phyloP scores from a whole-genome alignment of 2,329 filamentous ascomycete species.

The Aspergillus tubingensis region DNA sequence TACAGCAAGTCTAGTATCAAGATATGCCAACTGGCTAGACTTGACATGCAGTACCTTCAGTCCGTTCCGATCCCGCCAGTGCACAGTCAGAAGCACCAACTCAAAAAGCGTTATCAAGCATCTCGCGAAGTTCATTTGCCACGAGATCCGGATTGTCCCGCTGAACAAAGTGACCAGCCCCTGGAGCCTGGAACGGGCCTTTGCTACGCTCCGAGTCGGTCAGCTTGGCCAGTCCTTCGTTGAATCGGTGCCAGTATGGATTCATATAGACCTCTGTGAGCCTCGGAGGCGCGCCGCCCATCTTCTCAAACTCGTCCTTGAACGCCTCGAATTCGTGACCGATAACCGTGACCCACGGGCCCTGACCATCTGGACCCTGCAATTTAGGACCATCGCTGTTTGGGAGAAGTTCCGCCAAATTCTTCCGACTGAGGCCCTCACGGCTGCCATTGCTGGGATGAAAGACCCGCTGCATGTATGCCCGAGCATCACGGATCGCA shows the following conservation, averaged over 20 bases:
- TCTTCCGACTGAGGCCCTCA: conserved; percentile 54
- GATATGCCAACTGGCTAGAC: too few relatives aligned
- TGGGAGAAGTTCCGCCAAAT: conserved; percentile 49
- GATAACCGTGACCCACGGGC: conserved; percentile 51
- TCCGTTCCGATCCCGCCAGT: too few relatives aligned
- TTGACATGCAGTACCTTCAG: too few relatives aligned
- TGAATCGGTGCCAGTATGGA: conserved; percentile 57
- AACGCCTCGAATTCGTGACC: conserved; percentile 58
- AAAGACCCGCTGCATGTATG: conserved; percentile 44
- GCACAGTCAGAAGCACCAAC: too few relatives aligned
- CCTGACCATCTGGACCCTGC: conserved; percentile 33
- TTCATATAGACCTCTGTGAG: conserved; percentile 56
- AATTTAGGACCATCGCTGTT: conserved; percentile 46
- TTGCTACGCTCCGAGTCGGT: conserved; percentile 44
- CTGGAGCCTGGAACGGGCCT: conserved; percentile 50
- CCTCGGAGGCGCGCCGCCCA: conserved; percentile 33
- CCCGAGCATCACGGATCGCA: conserved; percentile 37
- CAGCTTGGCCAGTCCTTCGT: conserved; percentile 52
- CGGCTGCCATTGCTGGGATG: conserved; percentile 52
- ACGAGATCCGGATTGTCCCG: conserved; percentile 54
- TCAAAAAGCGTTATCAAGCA: conserved; percentile 15
- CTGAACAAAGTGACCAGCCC: conserved; percentile 60
- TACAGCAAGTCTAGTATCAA: too few relatives aligned
- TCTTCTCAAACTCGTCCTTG: conserved; percentile 46
- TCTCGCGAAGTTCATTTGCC: conserved; percentile 29